A percentile compares a stretch with the other conserved stretches of the same genome.
phyloP scores from a whole-genome alignment of 2,329 filamentous ascomycete genomes.

The Penicillium sp. region DNA sequence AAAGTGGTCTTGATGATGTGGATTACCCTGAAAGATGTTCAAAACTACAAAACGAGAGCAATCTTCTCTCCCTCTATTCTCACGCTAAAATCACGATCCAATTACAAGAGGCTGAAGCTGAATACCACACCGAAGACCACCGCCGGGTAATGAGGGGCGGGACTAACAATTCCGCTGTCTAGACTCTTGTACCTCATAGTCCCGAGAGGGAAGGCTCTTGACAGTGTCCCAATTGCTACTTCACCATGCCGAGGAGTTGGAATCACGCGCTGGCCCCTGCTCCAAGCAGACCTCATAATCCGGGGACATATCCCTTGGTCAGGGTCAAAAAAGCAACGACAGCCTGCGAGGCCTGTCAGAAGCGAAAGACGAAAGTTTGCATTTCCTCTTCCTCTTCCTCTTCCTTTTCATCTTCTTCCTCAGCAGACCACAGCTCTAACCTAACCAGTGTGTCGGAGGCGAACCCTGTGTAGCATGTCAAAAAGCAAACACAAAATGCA shows the following conservation, averaged over 20 bases:
- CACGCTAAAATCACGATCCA: not conserved
- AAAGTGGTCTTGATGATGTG: not conserved
- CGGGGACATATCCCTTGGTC: not conserved
- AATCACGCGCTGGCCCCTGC: not conserved
- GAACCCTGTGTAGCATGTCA: not conserved
- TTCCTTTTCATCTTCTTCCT: not conserved
- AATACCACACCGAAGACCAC: not conserved
- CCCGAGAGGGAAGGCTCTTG: too few relatives aligned
- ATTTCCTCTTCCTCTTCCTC: not conserved
- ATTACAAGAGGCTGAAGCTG: not conserved
- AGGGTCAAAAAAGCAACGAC: not conserved
- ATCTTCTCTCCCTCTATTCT: too few relatives aligned
- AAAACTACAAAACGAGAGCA: too few relatives aligned
- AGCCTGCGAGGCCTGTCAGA: conserved; percentile 2
- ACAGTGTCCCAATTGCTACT: too few relatives aligned
- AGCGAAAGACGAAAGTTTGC: conserved; percentile 3
- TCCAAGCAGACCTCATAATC: not conserved
- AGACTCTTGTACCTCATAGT: too few relatives aligned
- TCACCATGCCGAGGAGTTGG: not conserved
- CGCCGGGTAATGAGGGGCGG: not conserved
- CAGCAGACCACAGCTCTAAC: not conserved
- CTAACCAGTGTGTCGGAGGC: not conserved
- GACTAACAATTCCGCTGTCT: not conserved
- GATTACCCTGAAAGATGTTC: not conserved
- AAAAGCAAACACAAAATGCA: conserved; percentile 8